Base-by-base conservation (phyloP, 805 yeast species). In the Jamesozyma jinghongensis region DNA sequence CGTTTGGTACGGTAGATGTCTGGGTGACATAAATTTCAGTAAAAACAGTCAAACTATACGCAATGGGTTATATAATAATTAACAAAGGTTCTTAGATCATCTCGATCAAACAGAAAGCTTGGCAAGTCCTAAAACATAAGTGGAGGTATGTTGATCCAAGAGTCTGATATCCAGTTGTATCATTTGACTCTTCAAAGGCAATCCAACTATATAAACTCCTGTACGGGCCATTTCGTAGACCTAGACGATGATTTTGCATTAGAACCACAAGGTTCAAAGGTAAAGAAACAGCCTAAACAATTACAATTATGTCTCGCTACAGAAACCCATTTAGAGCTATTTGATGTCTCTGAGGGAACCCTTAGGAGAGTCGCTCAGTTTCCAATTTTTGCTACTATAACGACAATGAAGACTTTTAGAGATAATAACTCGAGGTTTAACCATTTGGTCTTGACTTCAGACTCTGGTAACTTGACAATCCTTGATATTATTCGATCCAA, bases 111-210 rank as follows among this genome's bases (percentile, higher is more conserved):
- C n/a, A n/a, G n/a, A n/a, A n/a, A n/a, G n/a, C n/a, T n/a, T n/a
- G n/a, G n/a, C n/a, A n/a, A n/a, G n/a, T n/a, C n/a, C n/a, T n/a
- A n/a, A n/a, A n/a, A n/a, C n/a, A n/a, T n/a, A n/a, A n/a, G 26
- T 22, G 26, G 10, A 14, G n/a, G 4, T 6, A 52, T 52, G 57
- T 42, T 48, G 6, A 41, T 46, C 2, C 41, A 44, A 19, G 51
- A 51, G 33, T 40, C 49, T 3, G 55, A 51, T 26, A 38, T 39
- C 11, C 33, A 41, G 14, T 30, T 86, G 27, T 86, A 85, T 62
- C 73, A 85, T 50, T 67, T 83, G 45, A 84, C 95, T 6, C 66
- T 86, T n/a, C 71, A 72, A 48, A 68, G 65, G 6, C 80, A 88
- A 3, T 59, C 77, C 5, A 69, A 77, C 32, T 68, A 77, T 3